Conservation (phyloP, 2,329 filamentous ascomycete species). For the Epichloe bromicola region DNA sequence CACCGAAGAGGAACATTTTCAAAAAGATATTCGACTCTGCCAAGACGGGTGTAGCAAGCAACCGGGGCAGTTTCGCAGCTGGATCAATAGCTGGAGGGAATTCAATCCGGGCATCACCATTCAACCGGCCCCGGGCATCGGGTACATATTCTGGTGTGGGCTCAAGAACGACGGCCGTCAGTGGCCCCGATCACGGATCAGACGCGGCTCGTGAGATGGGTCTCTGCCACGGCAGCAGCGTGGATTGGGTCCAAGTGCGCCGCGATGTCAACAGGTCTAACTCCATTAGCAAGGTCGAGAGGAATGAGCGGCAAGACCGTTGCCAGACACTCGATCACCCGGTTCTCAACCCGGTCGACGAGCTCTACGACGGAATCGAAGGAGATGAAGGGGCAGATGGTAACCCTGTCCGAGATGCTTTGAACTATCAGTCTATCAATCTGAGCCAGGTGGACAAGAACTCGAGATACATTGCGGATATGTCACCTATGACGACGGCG, state of each 20-base stretch:
- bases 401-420: conserved; percentile 65
- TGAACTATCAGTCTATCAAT: conserved; percentile 69
- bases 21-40: conserved; percentile 90
- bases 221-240: conserved; percentile 36
- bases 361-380: conserved; percentile 70
- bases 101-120: conserved; percentile 29
- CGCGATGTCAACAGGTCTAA: conserved; percentile 93
- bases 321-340: conserved; percentile 92
- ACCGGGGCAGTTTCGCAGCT: conserved; percentile 69
- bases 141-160: conserved; percentile 31
- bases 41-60: conserved; percentile 85
- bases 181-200: conserved; percentile 24
- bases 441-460: conserved; percentile 89
- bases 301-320: conserved; percentile 69
- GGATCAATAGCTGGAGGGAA: conserved; percentile 27
- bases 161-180: conserved; percentile 24
- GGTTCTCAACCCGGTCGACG: conserved; percentile 78
- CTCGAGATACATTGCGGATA: conserved; percentile 72
- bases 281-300: conserved; percentile 79
- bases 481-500: conserved; percentile 72
- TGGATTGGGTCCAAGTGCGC: conserved; percentile 96
- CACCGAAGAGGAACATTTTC: conserved; percentile 81
- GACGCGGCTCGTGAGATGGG: conserved; percentile 60
- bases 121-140: conserved; percentile 26
- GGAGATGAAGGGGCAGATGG: conserved; percentile 86